Evolutionary conservation across 73 alveolate species (phyloP).

Genomic region (Tetrahymena thermophila): DNA sequence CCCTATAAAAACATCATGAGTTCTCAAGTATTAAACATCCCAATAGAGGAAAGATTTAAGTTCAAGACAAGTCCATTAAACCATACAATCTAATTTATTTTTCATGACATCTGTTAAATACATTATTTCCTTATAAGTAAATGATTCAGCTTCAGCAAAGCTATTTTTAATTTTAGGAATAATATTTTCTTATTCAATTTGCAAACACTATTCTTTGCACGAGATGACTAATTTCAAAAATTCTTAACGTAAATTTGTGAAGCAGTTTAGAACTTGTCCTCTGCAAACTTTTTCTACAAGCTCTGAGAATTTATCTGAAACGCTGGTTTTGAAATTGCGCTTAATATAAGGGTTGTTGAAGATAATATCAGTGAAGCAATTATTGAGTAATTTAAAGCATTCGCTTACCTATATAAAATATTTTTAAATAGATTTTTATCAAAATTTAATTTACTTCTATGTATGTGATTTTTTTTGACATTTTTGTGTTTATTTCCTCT

Average conservation of each 20-base stretch:
- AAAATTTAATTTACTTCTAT: slow-evolving; percentile 26
- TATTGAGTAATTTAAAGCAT: neutral
- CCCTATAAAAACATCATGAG: neutral
- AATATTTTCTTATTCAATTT: neutral
- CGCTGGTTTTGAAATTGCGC: slow-evolving; percentile 10
- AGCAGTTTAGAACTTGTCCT: slow-evolving; percentile 30
- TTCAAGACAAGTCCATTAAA: neutral
- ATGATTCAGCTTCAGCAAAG: slow-evolving; percentile 4
- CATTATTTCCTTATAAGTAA: neutral
- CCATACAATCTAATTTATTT: neutral
- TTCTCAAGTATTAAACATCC: neutral
- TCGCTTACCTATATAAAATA: neutral
- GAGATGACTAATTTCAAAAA: slow-evolving; percentile 8
- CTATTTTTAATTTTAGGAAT: slow-evolving; percentile 27
- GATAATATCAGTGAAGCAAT: neutral
- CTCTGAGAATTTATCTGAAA: slow-evolving; percentile 24
- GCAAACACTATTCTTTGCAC: slow-evolving; percentile 1
- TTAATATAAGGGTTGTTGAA: slow-evolving; percentile 15
- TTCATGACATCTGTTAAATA: neutral
- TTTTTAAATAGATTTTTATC: neutral
- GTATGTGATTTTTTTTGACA: slow-evolving; percentile 4
- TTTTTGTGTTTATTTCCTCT: slow-evolving; percentile 17
- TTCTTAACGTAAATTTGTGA: slow-evolving; percentile 28
- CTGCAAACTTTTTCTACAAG: slow-evolving; percentile 33
- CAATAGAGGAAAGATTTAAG: neutral